Conservation (phyloP, 2,329 filamentous ascomycete genomes). For the Fusarium cyanostomum region DNA sequence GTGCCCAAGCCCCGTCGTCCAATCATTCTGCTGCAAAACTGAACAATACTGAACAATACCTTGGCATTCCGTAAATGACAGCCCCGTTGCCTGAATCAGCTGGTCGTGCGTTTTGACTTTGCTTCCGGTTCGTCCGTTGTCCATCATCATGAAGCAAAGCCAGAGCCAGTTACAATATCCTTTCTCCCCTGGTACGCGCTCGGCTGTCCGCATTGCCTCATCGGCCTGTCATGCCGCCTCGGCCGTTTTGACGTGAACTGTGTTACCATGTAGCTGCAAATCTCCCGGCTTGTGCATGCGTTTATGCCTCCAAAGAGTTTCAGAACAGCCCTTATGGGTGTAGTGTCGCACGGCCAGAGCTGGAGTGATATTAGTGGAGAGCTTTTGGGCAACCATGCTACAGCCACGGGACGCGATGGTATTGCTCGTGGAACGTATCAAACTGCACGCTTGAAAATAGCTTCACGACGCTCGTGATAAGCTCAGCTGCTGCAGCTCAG, state of each 20-base stretch:
- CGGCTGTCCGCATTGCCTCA: conserved; percentile 31
- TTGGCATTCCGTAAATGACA: conserved; percentile 27
- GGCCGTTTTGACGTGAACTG: conserved; percentile 35
- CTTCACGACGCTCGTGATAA: background rate
- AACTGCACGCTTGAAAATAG: background rate
- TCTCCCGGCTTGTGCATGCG: conserved; percentile 26
- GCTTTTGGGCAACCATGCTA: conserved; percentile 9
- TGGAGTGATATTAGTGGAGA: conserved; percentile 11
- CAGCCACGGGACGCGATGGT: background rate
- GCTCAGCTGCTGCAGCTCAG: background rate
- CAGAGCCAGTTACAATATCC: conserved; percentile 1
- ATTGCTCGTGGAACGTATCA: conserved; percentile 1
- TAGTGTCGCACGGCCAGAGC: conserved; percentile 11
- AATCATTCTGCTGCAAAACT: conserved; percentile 34
- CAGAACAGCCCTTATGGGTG: conserved; percentile 8
- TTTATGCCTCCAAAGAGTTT: conserved; percentile 6
- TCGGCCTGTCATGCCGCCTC: conserved; percentile 24
- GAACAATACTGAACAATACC: conserved; percentile 17
- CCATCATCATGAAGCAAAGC: background rate
- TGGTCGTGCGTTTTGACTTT: conserved; percentile 5
- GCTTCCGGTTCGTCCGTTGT: conserved; percentile 17
- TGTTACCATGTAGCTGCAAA: conserved; percentile 25
- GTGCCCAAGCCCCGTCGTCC: conserved; percentile 39
- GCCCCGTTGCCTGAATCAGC: conserved; percentile 22
- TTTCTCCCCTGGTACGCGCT: conserved; percentile 14